A percentile compares a stretch with the other conserved stretches of the same genome.
Conservation (phyloP, 805 yeast genomes). For the Wickerhamomyces pijperi region DNA sequence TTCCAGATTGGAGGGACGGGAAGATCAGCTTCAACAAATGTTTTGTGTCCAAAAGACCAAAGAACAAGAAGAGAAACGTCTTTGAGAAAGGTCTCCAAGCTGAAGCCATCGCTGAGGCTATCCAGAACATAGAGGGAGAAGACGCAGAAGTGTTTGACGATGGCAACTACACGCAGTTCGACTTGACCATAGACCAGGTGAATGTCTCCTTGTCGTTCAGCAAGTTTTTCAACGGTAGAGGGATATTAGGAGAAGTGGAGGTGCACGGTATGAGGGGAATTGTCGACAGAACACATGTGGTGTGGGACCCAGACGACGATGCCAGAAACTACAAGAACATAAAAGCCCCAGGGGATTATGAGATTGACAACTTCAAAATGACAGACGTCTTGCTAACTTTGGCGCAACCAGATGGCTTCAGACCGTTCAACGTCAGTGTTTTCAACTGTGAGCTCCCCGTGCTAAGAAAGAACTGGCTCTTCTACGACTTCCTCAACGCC, state of each 20-base stretch:
- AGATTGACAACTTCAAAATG: conserved; percentile 70
- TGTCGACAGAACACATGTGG: conserved; percentile 80
- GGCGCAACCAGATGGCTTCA: conserved; percentile 68
- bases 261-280: conserved; percentile 85
- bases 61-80: conserved; percentile 27
- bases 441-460: conserved; percentile 73
- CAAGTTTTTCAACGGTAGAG: conserved; percentile 85
- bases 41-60: conserved; percentile 77
- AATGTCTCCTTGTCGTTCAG: conserved; percentile 69
- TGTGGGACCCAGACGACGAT: conserved; percentile 73
- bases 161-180: conserved; percentile 95
- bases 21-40: conserved; percentile 77
- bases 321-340: conserved; percentile 71
- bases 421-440: conserved; percentile 82
- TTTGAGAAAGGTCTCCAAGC: conserved; percentile 67
- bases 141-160: conserved; percentile 46
- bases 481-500: conserved; percentile 78
- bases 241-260: conserved; percentile 72
- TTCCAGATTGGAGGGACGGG: conserved; percentile 88
- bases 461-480: conserved; percentile 86
- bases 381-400: conserved; percentile 79
- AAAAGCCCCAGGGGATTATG: conserved; percentile 84
- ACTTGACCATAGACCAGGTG: conserved; percentile 77
- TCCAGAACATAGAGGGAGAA: conserved; percentile 2
- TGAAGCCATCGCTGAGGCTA: conserved; percentile 49